Percentiles rank a stretch among this genome's conserved stretches.
These are phyloP conservation scores for Zymoseptoria crescenta DNA, from an alignment of 2,329 filamentous ascomycete genomes.

Conservation along the genomic window DNA sequence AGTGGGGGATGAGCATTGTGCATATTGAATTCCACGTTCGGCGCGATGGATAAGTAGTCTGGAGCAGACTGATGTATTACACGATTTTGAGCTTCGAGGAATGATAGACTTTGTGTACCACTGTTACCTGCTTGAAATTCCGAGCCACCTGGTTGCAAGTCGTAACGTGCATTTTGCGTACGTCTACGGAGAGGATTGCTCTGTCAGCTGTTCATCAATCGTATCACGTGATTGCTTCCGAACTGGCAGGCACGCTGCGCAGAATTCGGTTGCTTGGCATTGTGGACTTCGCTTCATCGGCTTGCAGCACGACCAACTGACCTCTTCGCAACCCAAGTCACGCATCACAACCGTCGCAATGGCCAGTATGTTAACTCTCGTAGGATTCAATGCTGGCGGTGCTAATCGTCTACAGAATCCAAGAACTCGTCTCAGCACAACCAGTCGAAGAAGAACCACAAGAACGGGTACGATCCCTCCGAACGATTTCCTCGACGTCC, in stretches of 20 bases:
- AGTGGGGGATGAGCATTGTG: not conserved
- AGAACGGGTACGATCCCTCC: constrained; percentile 73
- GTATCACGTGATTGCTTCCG: not conserved
- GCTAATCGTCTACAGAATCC: constrained; percentile 62
- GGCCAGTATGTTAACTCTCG: constrained; percentile 53
- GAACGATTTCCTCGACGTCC: not conserved
- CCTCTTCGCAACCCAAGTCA: not conserved
- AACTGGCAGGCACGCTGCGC: not conserved
- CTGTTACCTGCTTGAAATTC: no score
- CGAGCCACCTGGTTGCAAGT: no score
- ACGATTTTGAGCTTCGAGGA: not conserved
- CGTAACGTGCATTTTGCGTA: no score
- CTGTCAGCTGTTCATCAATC: not conserved
- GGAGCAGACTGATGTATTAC: not conserved
- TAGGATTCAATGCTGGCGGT: constrained; percentile 11
- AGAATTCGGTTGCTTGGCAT: not conserved
- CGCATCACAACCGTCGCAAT: constrained; percentile 43
- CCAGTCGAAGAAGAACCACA: constrained; percentile 96
- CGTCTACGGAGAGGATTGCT: not conserved
- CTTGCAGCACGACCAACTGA: not conserved
- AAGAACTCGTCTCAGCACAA: constrained; percentile 99
- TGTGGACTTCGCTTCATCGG: not conserved
- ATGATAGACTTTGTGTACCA: not conserved
- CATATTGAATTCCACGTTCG: not conserved
- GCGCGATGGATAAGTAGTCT: not conserved